Percentiles rank a stretch among this genome's conserved stretches.
Evolutionary conservation across 2,329 filamentous ascomycete species (phyloP).

Genomic region (Venturia carpophila): DNA sequence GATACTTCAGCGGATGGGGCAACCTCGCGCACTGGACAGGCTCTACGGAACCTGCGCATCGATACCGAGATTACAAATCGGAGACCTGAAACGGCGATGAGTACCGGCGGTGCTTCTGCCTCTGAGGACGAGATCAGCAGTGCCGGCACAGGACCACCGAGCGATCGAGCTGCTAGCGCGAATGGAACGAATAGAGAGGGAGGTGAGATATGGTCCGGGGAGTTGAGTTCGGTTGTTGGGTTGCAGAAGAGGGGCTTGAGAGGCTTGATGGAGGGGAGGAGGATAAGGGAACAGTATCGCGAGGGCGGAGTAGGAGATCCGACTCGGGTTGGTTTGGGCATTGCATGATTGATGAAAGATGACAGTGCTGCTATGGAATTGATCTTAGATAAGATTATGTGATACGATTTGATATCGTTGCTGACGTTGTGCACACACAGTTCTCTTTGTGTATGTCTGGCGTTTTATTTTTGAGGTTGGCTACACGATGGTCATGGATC

Average conservation of each 20-base stretch:
- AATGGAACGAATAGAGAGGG: constrained; percentile 25
- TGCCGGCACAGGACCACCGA: constrained; percentile 25
- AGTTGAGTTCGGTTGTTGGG: constrained; percentile 84
- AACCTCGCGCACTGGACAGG: background rate
- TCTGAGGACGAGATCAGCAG: constrained; percentile 28
- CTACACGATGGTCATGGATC: too few relatives aligned
- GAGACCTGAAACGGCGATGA: constrained; percentile 17
- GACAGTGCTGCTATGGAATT: background rate
- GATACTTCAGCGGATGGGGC: constrained; percentile 22
- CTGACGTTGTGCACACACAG: background rate
- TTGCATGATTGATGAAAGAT: constrained; percentile 22
- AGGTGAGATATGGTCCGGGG: constrained; percentile 65
- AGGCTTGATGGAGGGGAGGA: constrained; percentile 87
- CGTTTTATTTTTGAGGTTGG: too few relatives aligned
- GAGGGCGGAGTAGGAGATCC: constrained; percentile 25
- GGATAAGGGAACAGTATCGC: constrained; percentile 66
- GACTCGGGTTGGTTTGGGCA: constrained; percentile 29
- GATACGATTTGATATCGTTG: background rate
- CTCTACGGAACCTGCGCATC: constrained; percentile 38
- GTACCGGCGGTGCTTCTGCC: background rate
- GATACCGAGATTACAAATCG: constrained; percentile 39
- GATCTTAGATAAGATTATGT: background rate
- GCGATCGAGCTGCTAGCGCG: constrained; percentile 31
- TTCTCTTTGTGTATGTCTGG: background rate
- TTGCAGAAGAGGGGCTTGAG: constrained; percentile 87